phyloP scores from a whole-genome alignment of 2,329 filamentous ascomycete genomes.

The Aspergillus melleus region DNA sequence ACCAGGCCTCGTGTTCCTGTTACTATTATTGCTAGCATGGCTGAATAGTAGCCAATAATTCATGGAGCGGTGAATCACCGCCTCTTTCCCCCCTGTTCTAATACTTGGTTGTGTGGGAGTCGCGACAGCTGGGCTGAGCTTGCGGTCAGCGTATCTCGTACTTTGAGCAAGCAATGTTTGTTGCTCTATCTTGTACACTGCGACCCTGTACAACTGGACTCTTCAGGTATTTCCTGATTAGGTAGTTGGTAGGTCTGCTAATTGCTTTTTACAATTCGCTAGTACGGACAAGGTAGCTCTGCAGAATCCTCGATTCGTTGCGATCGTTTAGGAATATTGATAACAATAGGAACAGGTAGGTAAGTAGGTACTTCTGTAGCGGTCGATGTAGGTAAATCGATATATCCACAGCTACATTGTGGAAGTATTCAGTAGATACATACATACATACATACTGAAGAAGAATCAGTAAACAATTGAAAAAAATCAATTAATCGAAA shows the following conservation, averaged over 20 bases:
- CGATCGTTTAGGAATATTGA: not conserved
- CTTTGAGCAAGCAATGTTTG: too few relatives aligned
- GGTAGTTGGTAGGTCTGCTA: not conserved
- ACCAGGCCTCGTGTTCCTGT: not conserved
- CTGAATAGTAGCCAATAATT: constrained; percentile 13
- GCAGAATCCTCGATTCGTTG: not conserved
- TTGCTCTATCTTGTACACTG: too few relatives aligned
- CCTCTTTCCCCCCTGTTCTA: constrained; percentile 7
- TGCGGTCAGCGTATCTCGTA: too few relatives aligned
- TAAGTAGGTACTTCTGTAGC: not conserved
- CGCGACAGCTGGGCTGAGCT: too few relatives aligned
- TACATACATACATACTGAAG: too few relatives aligned
- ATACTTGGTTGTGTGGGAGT: too few relatives aligned
- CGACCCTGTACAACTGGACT: too few relatives aligned
- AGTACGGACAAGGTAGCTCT: not conserved
- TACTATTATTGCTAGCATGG: constrained; percentile 8
- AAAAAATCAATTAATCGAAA: not conserved
- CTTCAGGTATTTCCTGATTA: not conserved
- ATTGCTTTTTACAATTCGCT: too few relatives aligned
- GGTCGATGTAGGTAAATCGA: not conserved
- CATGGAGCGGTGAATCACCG: constrained; percentile 24
- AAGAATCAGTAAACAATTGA: too few relatives aligned
- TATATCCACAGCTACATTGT: too few relatives aligned
- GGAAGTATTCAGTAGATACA: too few relatives aligned
- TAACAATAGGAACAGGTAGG: not conserved